Percentiles rank a stretch among this genome's conserved stretches.
Conservation (phyloP, 225 moss, liverwort and hornwort species). For the Sphagnum tenellum region DNA sequence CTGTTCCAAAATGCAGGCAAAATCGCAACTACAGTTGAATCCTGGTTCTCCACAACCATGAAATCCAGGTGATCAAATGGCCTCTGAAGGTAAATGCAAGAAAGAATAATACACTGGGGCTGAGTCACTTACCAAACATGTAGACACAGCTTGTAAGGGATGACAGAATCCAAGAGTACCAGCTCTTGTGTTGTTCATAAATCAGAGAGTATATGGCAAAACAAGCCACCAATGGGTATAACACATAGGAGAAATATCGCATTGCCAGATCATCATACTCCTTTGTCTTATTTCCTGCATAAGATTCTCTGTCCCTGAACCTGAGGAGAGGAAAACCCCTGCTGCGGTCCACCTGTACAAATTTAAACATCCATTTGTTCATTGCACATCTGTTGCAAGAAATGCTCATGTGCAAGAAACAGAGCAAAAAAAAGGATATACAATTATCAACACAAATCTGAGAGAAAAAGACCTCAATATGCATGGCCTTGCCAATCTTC, state of each 20-base stretch:
- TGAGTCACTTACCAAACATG: conserved; percentile 50
- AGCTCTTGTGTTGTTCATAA: conserved; percentile 92
- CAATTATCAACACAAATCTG: too few relatives aligned
- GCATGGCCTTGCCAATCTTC: conserved; percentile 99
- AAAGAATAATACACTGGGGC: neutral
- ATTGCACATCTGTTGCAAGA: too few relatives aligned
- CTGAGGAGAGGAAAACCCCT: conserved; percentile 66
- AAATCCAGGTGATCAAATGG: too few relatives aligned
- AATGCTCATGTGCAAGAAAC: too few relatives aligned
- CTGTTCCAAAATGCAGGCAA: conserved; percentile 18
- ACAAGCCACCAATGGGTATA: conserved; percentile 82
- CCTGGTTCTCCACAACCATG: too few relatives aligned
- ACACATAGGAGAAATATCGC: conserved; percentile 78
- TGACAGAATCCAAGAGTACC: conserved; percentile 94
- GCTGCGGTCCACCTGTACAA: conserved; percentile 65
- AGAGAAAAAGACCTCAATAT: conserved; percentile 49
- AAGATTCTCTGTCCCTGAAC: conserved; percentile 85
- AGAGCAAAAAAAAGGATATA: too few relatives aligned
- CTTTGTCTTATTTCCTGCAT: conserved; percentile 88
- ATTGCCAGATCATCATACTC: conserved; percentile 93
- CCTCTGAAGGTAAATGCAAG: neutral
- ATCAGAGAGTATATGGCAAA: conserved; percentile 87
- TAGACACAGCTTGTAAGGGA: conserved; percentile 94
- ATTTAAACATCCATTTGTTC: neutral
- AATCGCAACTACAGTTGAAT: too few relatives aligned